These are phyloP conservation scores for Ophiostoma ulmi DNA, from an alignment of 2,329 filamentous ascomycete species.

Conservation along the genomic window DNA sequence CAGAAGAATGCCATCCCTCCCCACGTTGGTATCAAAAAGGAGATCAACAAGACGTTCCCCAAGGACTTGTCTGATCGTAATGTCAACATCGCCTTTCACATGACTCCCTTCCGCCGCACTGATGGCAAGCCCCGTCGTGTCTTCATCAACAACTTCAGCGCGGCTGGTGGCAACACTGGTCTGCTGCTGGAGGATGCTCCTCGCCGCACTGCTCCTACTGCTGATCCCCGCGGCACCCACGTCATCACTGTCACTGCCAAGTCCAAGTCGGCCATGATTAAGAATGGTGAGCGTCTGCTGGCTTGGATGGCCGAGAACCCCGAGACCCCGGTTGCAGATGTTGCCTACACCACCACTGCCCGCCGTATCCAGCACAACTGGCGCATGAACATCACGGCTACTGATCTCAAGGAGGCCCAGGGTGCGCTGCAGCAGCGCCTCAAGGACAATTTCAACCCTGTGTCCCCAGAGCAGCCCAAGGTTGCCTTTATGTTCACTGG, in stretches of 20 bases:
- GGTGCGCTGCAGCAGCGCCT: slow-evolving; percentile 40
- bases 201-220: slow-evolving; percentile 30
- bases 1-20: slow-evolving; percentile 59
- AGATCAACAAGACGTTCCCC: slow-evolving; percentile 57
- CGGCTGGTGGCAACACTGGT: slow-evolving; percentile 66
- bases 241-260: slow-evolving; percentile 56
- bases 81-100: slow-evolving; percentile 53
- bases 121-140: slow-evolving; percentile 45
- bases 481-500: slow-evolving; percentile 53
- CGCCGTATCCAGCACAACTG: slow-evolving; percentile 57
- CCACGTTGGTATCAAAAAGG: slow-evolving; percentile 61
- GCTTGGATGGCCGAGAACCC: slow-evolving; percentile 49
- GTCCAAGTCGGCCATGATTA: slow-evolving; percentile 51
- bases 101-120: slow-evolving; percentile 46
- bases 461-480: slow-evolving; percentile 42
- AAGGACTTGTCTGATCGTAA: slow-evolving; percentile 53
- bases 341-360: slow-evolving; percentile 66
- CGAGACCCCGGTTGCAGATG: slow-evolving; percentile 48
- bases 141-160: slow-evolving; percentile 65
- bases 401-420: slow-evolving; percentile 41
- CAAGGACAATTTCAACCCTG: slow-evolving; percentile 41
- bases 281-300: slow-evolving; percentile 53
- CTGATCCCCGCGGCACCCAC: slow-evolving; percentile 53
- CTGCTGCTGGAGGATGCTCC: slow-evolving; percentile 60
- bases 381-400: slow-evolving; percentile 47